Percentiles rank a stretch among this genome's conserved stretches.
Evolutionary conservation across 768 basidiomycete species (phyloP).

Genomic region (Dioszegia crocea): DNA sequence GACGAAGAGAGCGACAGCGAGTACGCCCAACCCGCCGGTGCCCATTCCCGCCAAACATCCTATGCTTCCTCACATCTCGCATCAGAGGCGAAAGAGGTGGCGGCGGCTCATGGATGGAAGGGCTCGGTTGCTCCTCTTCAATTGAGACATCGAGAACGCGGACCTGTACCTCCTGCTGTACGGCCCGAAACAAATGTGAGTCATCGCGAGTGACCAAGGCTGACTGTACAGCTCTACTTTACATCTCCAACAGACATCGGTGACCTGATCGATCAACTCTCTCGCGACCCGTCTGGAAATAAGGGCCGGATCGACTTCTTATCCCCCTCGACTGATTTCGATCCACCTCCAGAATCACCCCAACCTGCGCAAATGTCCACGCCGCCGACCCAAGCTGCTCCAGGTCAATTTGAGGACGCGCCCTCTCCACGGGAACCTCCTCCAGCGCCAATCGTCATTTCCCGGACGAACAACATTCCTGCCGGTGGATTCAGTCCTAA

Average conservation of each 20-base stretch:
- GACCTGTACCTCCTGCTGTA: background rate
- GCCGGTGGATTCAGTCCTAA: conserved; percentile 21
- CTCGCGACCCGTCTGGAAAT: conserved; percentile 22
- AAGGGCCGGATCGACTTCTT: conserved; percentile 38
- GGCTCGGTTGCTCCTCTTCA: conserved; percentile 16
- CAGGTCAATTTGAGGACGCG: conserved; percentile 29
- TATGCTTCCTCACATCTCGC: conserved; percentile 4
- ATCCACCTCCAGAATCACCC: background rate
- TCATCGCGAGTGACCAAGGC: background rate
- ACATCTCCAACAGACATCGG: conserved; percentile 35
- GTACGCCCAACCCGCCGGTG: background rate
- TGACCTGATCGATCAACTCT: conserved; percentile 42
- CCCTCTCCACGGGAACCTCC: conserved; percentile 12
- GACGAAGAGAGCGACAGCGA: conserved; percentile 1
- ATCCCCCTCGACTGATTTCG: background rate
- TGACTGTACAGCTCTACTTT: conserved; percentile 32
- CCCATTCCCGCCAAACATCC: conserved; percentile 24
- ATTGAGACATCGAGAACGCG: conserved; percentile 35
- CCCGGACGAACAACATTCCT: conserved; percentile 11
- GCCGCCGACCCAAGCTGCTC: background rate
- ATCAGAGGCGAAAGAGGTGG: background rate
- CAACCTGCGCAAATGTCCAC: background rate
- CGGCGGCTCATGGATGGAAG: conserved; percentile 12
- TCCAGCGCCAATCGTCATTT: conserved; percentile 14
- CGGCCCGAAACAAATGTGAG: conserved; percentile 41